phyloP scores from a whole-genome alignment of 495 filamentous ascomycete genomes.

The Penicillium herquei region DNA sequence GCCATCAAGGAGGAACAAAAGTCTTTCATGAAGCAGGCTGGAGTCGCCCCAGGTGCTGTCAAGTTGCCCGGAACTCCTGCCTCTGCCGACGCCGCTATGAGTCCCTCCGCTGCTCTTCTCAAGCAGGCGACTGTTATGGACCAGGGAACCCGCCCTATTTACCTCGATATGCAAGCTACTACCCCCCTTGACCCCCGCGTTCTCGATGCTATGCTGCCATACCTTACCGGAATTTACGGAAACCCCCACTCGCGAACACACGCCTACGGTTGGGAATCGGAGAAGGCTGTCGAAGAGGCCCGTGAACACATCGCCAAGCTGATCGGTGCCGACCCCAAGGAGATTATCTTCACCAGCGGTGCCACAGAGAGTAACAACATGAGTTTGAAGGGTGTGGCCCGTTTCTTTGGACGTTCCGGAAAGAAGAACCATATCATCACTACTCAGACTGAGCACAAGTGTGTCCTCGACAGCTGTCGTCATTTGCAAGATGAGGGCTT shows the following conservation, averaged over 20 bases:
- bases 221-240: slow-evolving; percentile 87
- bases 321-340: slow-evolving; percentile 93
- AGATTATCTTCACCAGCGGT: slow-evolving; percentile 97
- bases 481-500: slow-evolving; percentile 97
- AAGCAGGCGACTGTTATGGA: slow-evolving; percentile 94
- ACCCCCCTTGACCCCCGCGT: slow-evolving; percentile 95
- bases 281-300: slow-evolving; percentile 86
- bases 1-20: slow-evolving; percentile 82
- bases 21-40: slow-evolving; percentile 70
- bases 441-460: slow-evolving; percentile 97
- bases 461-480: slow-evolving; percentile 92
- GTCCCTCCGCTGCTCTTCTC: slow-evolving; percentile 80
- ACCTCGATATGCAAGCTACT: slow-evolving; percentile 97
- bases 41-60: slow-evolving; percentile 52
- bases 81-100: slow-evolving; percentile 68
- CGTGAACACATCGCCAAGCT: slow-evolving; percentile 78
- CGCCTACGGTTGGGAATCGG: slow-evolving; percentile 98
- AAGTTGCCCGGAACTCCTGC: slow-evolving; percentile 57
- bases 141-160: slow-evolving; percentile 90
- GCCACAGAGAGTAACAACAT: slow-evolving; percentile 99
- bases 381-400: slow-evolving; percentile 96
- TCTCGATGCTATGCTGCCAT: slow-evolving; percentile 95
- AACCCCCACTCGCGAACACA: slow-evolving; percentile 98
- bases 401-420: slow-evolving; percentile 86
- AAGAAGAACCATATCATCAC: slow-evolving; percentile 99